A percentile compares a stretch with the other conserved stretches of the same genome.
phyloP scores from a whole-genome alignment of 768 basidiomycete species.

The Boletellus ananas region DNA sequence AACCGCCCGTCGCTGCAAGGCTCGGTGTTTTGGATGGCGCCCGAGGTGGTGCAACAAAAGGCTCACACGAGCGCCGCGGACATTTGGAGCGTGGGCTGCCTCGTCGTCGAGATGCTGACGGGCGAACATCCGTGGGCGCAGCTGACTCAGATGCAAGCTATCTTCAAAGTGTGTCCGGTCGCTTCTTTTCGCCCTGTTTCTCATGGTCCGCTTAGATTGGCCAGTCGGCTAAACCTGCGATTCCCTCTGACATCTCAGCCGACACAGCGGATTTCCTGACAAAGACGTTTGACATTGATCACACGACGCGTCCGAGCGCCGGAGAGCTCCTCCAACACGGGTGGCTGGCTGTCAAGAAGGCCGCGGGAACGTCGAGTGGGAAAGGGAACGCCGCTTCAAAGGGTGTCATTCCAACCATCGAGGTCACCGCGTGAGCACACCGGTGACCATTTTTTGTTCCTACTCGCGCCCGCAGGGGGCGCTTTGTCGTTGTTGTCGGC shows the following conservation, averaged over 20 bases:
- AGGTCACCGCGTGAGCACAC: conserved; percentile 22
- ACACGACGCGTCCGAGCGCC: conserved; percentile 76
- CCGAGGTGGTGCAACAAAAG: conserved; percentile 96
- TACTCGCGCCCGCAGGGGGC: no score
- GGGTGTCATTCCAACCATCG: conserved; percentile 25
- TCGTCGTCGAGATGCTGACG: conserved; percentile 96
- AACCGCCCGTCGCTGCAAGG: conserved; percentile 94
- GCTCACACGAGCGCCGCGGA: conserved; percentile 89
- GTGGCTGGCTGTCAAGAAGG: conserved; percentile 55
- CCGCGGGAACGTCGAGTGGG: conserved; percentile 15
- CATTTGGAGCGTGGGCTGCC: conserved; percentile 94
- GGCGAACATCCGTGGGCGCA: conserved; percentile 96
- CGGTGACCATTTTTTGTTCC: no score
- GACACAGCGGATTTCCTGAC: conserved; percentile 87
- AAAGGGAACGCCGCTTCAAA: conserved; percentile 17
- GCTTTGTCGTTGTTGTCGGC: no score
- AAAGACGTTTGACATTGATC: conserved; percentile 82
- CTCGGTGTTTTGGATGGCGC: conserved; percentile 99
- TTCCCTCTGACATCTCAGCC: conserved; percentile 85
- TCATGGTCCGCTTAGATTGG: conserved; percentile 63
- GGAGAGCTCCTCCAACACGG: conserved; percentile 67
- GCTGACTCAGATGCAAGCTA: conserved; percentile 98
- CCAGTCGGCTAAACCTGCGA: conserved; percentile 79
- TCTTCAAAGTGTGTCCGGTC: conserved; percentile 71
- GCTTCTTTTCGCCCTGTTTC: background rate